Evolutionary conservation across 163 green algal species (phyloP), one percentile per base, ranked within the genome.

Genomic region (Chlamydomonas reinhardtii): DNA sequence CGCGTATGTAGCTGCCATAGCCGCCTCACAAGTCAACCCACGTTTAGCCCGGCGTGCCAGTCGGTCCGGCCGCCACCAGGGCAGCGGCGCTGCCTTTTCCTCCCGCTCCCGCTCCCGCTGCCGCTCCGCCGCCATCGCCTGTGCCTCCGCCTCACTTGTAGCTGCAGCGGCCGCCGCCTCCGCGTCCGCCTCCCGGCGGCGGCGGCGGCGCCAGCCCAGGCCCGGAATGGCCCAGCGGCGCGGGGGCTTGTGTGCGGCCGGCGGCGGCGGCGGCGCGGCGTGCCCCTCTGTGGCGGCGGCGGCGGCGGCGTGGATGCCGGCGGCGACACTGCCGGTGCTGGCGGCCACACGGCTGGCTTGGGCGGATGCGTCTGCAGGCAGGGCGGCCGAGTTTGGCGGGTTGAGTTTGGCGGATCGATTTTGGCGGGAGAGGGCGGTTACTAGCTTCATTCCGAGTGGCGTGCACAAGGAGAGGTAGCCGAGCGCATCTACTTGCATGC

Each of bases 61-160:
- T 32, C 54, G 68, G 54, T 85, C 79, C 31, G 78, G 16, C 0
- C 79, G 66, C 79, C 79, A 85, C 66, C 68, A 77, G 17, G 64
- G 79, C 79, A 48, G 69, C 52, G 9, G n/a, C n/a, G n/a, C n/a
- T n/a, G n/a, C n/a, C n/a, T n/a, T n/a, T n/a, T n/a, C n/a, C n/a
- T n/a, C n/a, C n/a, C n/a, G n/a, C n/a, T n/a, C 37, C 54, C 20
- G 12, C 48, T 29, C 66, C 68, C 24, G 48, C 76, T 15, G 17
- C 76, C 37, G 43, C 17, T n/a, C 76, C n/a, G 39, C 39, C 29
- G 37, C 37, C 48, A 59, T 16, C 12, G 34, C 74, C 37, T 29
- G 52, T 5, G 35, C 29, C 66, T 59, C 66, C 43, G 16, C 20
- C 65, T 54, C 64, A 8, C 39, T 5, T 48, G 39, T 8, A 15